Evolutionary conservation across 805 yeast species (phyloP), one percentile per base, ranked within the genome.

Genomic region (Zygosaccharomyces lentus): DNA sequence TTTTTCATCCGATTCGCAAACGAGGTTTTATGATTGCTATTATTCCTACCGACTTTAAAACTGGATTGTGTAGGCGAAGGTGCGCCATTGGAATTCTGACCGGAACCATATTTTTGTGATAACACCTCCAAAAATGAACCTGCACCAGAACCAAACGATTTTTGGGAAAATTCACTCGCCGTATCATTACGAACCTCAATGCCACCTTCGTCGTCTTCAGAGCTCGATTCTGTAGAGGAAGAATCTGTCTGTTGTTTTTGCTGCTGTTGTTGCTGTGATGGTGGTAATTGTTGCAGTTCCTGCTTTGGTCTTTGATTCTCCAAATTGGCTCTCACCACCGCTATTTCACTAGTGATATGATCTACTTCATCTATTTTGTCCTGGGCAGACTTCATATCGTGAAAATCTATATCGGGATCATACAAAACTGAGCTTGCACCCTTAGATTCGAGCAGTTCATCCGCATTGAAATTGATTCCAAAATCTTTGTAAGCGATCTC

Each of bases 401-500:
- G 46, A 6, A 34, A 30, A 7, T 41, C 36, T 23, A 37, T 19
- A 5, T 9, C 29, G 9, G 29, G 24, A 9, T 24, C 26, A 38
- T 52, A 42, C 5, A 36, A 16, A 4, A 26, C 32, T 10, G 35
- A 21, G 1, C 17, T 26, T 6, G 9, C 45, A 1, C 26, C 34
- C 13, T 41, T 41, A 10, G 44, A 32, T 9, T 44, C 44, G 1
- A 38, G 13, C 2, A 55, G 25, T n/a, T 54, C 56, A 6, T 53
- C 49, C 15, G 44, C 37, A 34, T 46, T 41, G 38, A 81, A 80
- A 50, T 77, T 80, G 42, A 81, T 77, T 46, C 82, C 78, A 57
- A 83, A 76, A 54, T 80, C 85, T 47, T 80, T 75, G 56, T 84
- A 83, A 47, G 77, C 75, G 21, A 70, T 68, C 59, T 87, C 93